A percentile compares a stretch with the other conserved stretches of the same genome.
Conservation (phyloP, 306 rosid species). For the Cucurbita maxima region DNA sequence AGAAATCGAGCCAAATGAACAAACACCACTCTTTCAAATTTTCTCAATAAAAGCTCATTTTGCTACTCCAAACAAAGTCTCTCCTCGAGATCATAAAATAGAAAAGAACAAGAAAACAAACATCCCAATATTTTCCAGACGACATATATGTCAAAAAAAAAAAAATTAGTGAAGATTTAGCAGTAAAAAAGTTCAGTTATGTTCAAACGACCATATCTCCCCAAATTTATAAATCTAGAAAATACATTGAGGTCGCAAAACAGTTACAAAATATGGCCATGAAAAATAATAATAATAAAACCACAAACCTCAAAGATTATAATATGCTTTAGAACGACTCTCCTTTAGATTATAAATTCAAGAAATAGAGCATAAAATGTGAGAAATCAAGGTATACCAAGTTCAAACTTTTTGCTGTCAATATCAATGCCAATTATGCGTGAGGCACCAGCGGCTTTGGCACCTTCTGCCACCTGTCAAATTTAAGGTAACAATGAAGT, state of each 20-base stretch:
- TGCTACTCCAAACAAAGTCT: not conserved
- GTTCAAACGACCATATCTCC: not conserved
- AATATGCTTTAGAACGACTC: not conserved
- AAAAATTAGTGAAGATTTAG: not conserved
- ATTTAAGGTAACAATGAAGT: not conserved
- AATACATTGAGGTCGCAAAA: not conserved
- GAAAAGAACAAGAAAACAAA: not conserved
- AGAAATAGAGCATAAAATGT: not conserved
- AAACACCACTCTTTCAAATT: not conserved
- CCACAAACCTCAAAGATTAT: not conserved
- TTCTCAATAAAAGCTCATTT: not conserved
- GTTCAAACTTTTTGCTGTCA: constrained; percentile 61
- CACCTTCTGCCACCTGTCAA: constrained; percentile 87
- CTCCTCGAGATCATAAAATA: not conserved
- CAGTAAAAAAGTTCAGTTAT: not conserved
- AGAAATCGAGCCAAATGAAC: not conserved
- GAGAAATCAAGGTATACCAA: constrained; percentile 26
- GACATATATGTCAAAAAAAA: not conserved
- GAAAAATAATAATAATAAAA: not conserved
- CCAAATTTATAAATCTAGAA: not conserved
- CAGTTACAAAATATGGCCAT: not conserved
- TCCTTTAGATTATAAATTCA: not conserved
- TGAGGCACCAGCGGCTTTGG: constrained; percentile 86
- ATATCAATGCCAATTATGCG: constrained; percentile 71
- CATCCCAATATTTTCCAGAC: not conserved